Evolutionary conservation across 106 monocot species (phyloP), one percentile per base, ranked within the genome.

Genomic region (Dendrobium catenatum): DNA sequence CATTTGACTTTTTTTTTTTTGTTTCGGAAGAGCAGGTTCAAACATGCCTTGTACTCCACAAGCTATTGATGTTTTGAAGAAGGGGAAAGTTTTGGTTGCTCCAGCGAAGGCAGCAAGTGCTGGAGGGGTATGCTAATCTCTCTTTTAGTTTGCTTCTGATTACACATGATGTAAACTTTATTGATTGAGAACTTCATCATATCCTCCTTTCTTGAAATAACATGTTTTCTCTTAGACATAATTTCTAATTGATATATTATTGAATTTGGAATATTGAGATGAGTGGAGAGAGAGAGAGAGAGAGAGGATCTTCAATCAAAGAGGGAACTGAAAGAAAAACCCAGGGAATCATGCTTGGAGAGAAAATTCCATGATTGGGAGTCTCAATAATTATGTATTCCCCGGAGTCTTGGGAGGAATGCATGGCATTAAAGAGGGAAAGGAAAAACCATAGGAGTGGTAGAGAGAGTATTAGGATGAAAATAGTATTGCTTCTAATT

Each of bases 1-100:
- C 17, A n/a, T 61, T 61, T 58, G 4, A 19, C 17, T 58, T 58
- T 18, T 31, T 29, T 26, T 26, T 26, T 68, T 20, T 84, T 26
- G 26, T 79, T 64, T 78, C 43, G 24, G 37, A 46, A 77, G 42
- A 66, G 13, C 80, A 99, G 99, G 99, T 85, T 95, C 95, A 80
- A 95, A 87, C 84, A 99, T 99, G 99, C 90, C 99, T 46, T 95
- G 99, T 80, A 95, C 95, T 3, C 86, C 91, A 31, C 95, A 99
- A 86, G 99, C 99, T 82, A 72, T 95, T 79, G 99, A 99, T 86
- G 86, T 99, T 55, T 78, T 99, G 6, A 89, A 90, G 84, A 99
- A 93, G 81, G 93, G 87, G 18, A 93, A 93, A 87, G 85, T 99
- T 74, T 33, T 93, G 58, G 78, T 99, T 88, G 99, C 93, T 88